Percentiles rank a stretch among this genome's conserved stretches.
Evolutionary conservation across 768 basidiomycete genomes (phyloP).

Genomic region (Collybiopsis confluens): DNA sequence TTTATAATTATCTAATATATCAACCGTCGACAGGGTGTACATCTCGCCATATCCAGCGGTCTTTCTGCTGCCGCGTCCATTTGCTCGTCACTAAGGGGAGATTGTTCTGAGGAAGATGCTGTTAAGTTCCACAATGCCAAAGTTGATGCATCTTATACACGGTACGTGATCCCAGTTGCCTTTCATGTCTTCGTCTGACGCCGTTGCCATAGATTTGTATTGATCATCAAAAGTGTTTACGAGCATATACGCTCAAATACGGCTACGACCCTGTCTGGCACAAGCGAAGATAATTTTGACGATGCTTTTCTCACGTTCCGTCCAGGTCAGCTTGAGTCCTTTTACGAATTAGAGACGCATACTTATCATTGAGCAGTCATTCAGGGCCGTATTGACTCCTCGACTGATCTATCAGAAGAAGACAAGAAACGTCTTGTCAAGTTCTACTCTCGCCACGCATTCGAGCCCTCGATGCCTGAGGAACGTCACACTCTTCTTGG

Average conservation of each 20-base stretch:
- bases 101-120: conserved; percentile 24
- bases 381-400: conserved; percentile 40
- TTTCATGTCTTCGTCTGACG: background rate
- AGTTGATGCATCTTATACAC: conserved; percentile 31
- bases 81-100: conserved; percentile 28
- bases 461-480: conserved; percentile 2
- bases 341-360: background rate
- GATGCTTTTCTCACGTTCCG: conserved; percentile 42
- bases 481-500: background rate
- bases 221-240: conserved; percentile 49
- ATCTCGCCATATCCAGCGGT: conserved; percentile 34
- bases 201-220: conserved; percentile 36
- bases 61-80: conserved; percentile 35
- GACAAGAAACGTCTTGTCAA: conserved; percentile 1
- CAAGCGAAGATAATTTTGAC: conserved; percentile 45
- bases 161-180: conserved; percentile 14
- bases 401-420: background rate
- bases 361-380: conserved; percentile 45
- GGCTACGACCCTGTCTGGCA: conserved; percentile 33
- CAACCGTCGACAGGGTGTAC: conserved; percentile 36
- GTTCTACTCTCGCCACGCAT: background rate
- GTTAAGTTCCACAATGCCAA: conserved; percentile 30
- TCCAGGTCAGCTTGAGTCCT: background rate
- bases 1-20: background rate
- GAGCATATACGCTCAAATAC: conserved; percentile 45